Evolutionary conservation across 352 stramenopile species (phyloP), one percentile per base, ranked within the genome.

Genomic region (Elongisporangium anandrum): DNA sequence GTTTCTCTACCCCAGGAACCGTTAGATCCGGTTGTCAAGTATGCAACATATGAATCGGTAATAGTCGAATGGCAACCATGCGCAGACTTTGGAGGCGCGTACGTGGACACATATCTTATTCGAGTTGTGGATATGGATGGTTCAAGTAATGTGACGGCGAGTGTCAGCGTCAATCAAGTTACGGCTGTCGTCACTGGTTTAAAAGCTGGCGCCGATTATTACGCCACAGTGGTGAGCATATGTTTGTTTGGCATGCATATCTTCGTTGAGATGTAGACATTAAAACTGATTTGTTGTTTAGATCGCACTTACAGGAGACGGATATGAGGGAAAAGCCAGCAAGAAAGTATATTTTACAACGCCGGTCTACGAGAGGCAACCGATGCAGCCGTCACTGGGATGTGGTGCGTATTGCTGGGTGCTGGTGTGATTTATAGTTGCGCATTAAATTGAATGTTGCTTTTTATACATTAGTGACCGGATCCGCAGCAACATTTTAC

Each of bases 331-430:
- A 34, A 49, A 65, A n/a, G 8, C 50, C 0, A 86, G 68, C 51
- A 81, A 74, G 17, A 58, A 52, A 4, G 59, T 81, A 2, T 79
- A 68, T 23, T 86, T 87, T 34, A 75, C 38, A 29, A 87, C 79
- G 2, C 22, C 75, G 0, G 49, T 47, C 3, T 57, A 59, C 29
- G 23, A 57, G 0, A 61, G 70, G n/a, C 79, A 89, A 51, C 75
- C 79, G 16, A 59, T 65, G 15, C 62, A 71, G 4, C 79, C 79
- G 17, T 26, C 61, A 15, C 70, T 87, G 50, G 71, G 73, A 54
- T 89, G 79, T 19, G 73, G 79, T 89, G 68, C 48, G 79, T 65
- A 8, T 19, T 48, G 1, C 45, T 21, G 1, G 52, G 1, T 41
- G 29, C 12, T 13, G 45, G 24, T 0, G 15, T 4, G 52, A 57